Percentiles rank a stretch among this genome's conserved stretches.
Conservation (phyloP, 768 basidiomycete species). For the Serpula lacrymans region DNA sequence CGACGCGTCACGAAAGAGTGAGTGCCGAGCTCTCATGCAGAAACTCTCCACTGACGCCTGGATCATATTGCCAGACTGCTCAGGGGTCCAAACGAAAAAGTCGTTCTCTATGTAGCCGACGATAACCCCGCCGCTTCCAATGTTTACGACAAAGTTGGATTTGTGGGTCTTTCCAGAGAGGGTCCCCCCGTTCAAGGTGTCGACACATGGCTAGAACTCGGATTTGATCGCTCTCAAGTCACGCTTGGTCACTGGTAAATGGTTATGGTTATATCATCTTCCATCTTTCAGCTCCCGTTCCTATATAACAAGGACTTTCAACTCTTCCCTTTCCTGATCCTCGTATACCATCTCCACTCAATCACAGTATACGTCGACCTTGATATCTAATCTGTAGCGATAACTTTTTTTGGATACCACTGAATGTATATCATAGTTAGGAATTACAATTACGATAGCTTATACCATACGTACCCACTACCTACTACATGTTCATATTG, state of each 20-base stretch:
- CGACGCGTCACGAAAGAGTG: constrained; percentile 54
- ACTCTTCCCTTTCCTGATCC: too few species aligned
- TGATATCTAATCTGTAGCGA: too few species aligned
- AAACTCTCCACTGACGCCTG: constrained; percentile 5
- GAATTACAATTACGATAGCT: too few species aligned
- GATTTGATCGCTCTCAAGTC: constrained; percentile 48
- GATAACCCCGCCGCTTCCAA: constrained; percentile 48
- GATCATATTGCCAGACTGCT: constrained; percentile 26
- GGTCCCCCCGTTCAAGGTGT: constrained; percentile 38
- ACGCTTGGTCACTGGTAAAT: constrained; percentile 69
- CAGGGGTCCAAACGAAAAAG: constrained; percentile 36
- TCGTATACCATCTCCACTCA: too few species aligned
- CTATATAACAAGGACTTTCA: too few species aligned
- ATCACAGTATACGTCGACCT: too few species aligned
- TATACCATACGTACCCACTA: too few species aligned
- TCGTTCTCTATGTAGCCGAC: constrained; percentile 68
- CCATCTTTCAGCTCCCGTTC: background rate
- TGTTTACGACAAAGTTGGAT: constrained; percentile 67
- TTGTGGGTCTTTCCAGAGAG: constrained; percentile 44
- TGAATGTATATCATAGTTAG: too few species aligned
- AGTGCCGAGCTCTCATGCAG: constrained; percentile 16
- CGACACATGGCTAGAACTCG: constrained; percentile 60
- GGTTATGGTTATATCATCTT: background rate
- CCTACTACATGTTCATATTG: too few species aligned
- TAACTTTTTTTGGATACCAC: too few species aligned